Percentiles rank a stretch among this genome's conserved stretches.
These are phyloP conservation scores for Suhomyces pyralidae DNA, from an alignment of 805 yeast species.

Conservation along the genomic window DNA sequence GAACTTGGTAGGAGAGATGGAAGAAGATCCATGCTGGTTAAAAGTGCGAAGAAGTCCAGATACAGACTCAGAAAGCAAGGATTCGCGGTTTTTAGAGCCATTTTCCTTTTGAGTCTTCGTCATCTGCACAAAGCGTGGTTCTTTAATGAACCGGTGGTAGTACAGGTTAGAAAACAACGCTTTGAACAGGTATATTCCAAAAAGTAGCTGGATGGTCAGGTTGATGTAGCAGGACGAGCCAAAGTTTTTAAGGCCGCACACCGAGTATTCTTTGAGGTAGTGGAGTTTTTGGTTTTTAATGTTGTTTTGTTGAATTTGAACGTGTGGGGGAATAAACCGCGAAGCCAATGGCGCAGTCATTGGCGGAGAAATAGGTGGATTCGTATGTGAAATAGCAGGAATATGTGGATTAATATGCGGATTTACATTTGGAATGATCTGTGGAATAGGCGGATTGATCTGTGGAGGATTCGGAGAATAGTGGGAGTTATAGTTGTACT, in stretches of 20 bases:
- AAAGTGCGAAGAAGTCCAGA: constrained; percentile 56
- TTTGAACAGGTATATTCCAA: constrained; percentile 51
- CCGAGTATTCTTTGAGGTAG: constrained; percentile 40
- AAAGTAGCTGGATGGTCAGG: constrained; percentile 67
- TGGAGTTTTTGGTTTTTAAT: constrained; percentile 12
- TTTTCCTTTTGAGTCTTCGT: constrained; percentile 15
- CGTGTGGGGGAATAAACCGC: constrained; percentile 24
- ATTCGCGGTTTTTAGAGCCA: neutral
- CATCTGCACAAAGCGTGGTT: constrained; percentile 26
- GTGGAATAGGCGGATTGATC: too few relatives aligned
- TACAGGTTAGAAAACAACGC: constrained; percentile 44
- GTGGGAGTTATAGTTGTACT: too few relatives aligned
- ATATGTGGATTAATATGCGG: too few relatives aligned
- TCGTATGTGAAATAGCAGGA: neutral
- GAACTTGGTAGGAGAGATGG: constrained; percentile 65
- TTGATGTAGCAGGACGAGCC: constrained; percentile 79
- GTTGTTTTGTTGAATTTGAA: constrained; percentile 19
- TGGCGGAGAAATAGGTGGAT: neutral
- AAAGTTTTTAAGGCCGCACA: constrained; percentile 63
- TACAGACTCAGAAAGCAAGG: constrained; percentile 47
- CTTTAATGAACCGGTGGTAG: constrained; percentile 43
- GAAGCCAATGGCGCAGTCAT: too few relatives aligned
- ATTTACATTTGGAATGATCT: too few relatives aligned
- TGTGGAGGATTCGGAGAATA: too few relatives aligned
- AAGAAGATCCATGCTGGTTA: constrained; percentile 54